Evolutionary conservation across 257 asterid species (phyloP).

Genomic region (Forsythia viridissima): DNA sequence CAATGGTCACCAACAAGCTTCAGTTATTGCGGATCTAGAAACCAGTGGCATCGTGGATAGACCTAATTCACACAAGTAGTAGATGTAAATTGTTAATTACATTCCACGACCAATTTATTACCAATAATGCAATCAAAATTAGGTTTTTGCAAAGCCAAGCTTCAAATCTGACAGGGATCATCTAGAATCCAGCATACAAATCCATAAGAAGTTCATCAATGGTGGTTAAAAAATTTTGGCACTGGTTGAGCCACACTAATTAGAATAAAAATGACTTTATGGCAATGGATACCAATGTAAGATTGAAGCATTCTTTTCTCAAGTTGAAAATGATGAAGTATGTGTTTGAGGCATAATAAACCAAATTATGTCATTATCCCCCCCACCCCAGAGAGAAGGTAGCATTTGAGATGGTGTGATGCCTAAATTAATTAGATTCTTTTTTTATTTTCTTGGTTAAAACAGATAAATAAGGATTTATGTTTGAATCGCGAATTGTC

Average conservation of each 20-base stretch:
- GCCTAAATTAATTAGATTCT: neutral
- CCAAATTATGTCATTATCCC: neutral
- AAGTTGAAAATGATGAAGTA: neutral
- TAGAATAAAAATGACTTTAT: neutral
- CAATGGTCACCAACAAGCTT: slow-evolving; percentile 98
- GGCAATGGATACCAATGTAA: neutral
- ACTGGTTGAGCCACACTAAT: neutral
- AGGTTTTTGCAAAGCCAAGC: neutral
- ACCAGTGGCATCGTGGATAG: slow-evolving; percentile 99
- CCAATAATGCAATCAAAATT: neutral
- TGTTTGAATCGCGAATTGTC: too few species aligned
- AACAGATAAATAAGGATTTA: too few species aligned
- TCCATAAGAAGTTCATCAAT: neutral
- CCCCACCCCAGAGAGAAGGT: neutral
- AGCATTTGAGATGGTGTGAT: neutral
- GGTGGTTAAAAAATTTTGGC: neutral
- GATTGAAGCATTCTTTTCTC: neutral
- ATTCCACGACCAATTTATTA: neutral
- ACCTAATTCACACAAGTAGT: slow-evolving; percentile 50
- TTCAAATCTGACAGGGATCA: neutral
- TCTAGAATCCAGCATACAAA: neutral
- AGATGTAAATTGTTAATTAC: neutral
- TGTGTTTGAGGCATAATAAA: neutral
- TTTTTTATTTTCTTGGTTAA: too few species aligned
- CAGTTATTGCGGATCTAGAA: slow-evolving; percentile 82